Conservation (phyloP, 805 yeast genomes). For the Danielia reshetovae region DNA sequence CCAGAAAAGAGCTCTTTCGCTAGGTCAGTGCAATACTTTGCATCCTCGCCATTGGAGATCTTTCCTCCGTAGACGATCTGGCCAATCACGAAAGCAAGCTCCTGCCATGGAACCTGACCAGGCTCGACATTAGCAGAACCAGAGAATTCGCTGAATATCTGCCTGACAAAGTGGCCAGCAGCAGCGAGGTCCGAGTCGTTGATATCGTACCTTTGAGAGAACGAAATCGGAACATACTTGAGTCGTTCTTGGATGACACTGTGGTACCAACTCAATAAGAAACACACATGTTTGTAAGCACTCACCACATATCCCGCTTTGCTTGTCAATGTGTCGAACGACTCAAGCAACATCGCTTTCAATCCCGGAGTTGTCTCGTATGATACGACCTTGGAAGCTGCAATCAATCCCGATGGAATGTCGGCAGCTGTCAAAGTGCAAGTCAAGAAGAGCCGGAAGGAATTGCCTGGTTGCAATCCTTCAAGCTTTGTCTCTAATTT, state of each 20-base stretch:
- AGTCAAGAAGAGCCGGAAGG: slow-evolving; percentile 62
- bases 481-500: slow-evolving; percentile 47
- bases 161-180: slow-evolving; percentile 42
- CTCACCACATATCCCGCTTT: slow-evolving; percentile 19
- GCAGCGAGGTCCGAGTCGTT: slow-evolving; percentile 66
- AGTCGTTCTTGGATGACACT: slow-evolving; percentile 56
- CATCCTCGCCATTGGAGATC: slow-evolving; percentile 42
- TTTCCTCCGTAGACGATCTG: slow-evolving; percentile 67
- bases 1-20: slow-evolving; percentile 36
- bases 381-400: slow-evolving; percentile 50
- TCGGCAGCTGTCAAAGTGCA: slow-evolving; percentile 42
- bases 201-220: slow-evolving; percentile 59
- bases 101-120: slow-evolving; percentile 48
- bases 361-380: slow-evolving; percentile 65
- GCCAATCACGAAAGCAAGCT: slow-evolving; percentile 46
- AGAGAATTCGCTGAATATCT: slow-evolving; percentile 26
- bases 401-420: slow-evolving; percentile 55
- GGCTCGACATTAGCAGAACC: slow-evolving; percentile 9
- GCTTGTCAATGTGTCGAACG: slow-evolving; percentile 22
- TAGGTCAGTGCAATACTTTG: slow-evolving; percentile 27
- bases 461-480: slow-evolving; percentile 18
- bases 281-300: slow-evolving; percentile 46
- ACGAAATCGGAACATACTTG: slow-evolving; percentile 61
- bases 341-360: slow-evolving; percentile 41
- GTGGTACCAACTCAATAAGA: slow-evolving; percentile 69